A percentile compares a stretch with the other conserved stretches of the same genome.
Conservation (phyloP, 1,139 yeast species). For the Yamadazyma epiphylla region DNA sequence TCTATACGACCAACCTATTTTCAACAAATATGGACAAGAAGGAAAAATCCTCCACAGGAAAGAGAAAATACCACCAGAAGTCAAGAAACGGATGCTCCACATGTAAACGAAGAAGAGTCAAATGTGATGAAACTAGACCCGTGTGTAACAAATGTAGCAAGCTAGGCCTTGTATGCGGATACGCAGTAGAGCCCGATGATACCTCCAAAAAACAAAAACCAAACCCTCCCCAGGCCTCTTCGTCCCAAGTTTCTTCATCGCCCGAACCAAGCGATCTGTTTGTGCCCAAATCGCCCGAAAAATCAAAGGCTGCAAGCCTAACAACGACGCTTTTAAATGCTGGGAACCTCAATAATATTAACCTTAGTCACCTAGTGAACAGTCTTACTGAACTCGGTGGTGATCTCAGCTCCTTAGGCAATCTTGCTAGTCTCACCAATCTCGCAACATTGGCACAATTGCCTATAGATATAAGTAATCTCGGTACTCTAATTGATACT, state of each 20-base stretch:
- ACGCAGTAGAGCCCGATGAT: constrained; percentile 17
- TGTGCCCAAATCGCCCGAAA: too few species aligned
- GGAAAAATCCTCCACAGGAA: constrained; percentile 30
- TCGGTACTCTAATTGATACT: constrained; percentile 28
- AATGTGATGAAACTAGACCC: constrained; percentile 88
- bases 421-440: constrained; percentile 37
- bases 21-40: too few species aligned
- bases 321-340: constrained; percentile 26
- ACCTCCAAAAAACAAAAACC: background rate
- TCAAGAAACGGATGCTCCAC: constrained; percentile 86
- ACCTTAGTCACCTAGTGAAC: constrained; percentile 43
- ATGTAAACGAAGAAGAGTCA: constrained; percentile 83
- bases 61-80: constrained; percentile 78
- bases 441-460: constrained; percentile 44
- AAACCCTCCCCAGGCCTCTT: background rate
- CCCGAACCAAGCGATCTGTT: too few species aligned
- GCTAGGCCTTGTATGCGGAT: constrained; percentile 73
- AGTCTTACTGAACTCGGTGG: constrained; percentile 37
- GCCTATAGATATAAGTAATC: constrained; percentile 38
- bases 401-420: constrained; percentile 34
- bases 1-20: too few species aligned
- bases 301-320: constrained; percentile 3
- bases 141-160: constrained; percentile 73
- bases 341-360: constrained; percentile 43
- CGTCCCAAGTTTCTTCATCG: background rate